These are phyloP conservation scores for Typha latifolia DNA, from an alignment of 176 grass and related monocot genomes.

Conservation along the genomic window DNA sequence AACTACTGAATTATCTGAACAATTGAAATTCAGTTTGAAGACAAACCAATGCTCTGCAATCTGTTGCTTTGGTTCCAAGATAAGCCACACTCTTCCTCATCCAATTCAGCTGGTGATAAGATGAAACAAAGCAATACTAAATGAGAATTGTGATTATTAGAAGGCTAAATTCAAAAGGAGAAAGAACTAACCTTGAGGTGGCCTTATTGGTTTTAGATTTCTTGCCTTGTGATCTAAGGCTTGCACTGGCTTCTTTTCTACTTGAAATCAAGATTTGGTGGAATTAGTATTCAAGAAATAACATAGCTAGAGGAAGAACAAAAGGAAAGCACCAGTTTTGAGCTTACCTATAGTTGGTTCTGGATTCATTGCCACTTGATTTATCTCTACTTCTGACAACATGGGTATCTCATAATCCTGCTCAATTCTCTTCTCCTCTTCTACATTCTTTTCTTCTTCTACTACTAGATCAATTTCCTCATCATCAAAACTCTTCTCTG, in stretches of 20 bases:
- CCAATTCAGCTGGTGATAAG: constrained; percentile 35
- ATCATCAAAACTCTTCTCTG: constrained; percentile 20
- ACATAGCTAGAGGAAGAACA: too few species aligned
- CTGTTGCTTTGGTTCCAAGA: constrained; percentile 32
- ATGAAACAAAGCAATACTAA: background rate
- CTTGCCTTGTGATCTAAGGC: constrained; percentile 18
- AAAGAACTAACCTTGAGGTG: constrained; percentile 6
- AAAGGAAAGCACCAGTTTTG: too few species aligned
- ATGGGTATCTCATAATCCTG: constrained; percentile 14
- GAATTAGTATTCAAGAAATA: too few species aligned
- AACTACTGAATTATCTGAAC: background rate
- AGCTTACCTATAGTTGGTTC: constrained; percentile 34
- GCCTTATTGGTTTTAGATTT: constrained; percentile 5
- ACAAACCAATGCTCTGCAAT: constrained; percentile 82
- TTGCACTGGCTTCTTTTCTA: background rate
- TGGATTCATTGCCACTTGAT: constrained; percentile 7
- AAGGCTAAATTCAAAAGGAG: constrained; percentile 1
- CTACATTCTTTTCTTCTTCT: constrained; percentile 18
- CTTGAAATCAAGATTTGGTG: too few species aligned
- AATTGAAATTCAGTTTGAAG: too few species aligned
- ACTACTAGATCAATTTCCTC: constrained; percentile 40
- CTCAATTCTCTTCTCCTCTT: constrained; percentile 18
- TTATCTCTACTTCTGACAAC: constrained; percentile 1
- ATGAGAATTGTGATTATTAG: background rate
- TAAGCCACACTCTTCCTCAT: constrained; percentile 35